Evolutionary conservation across 768 basidiomycete genomes (phyloP).

Genomic region (Coprinopsis marcescibilis): DNA sequence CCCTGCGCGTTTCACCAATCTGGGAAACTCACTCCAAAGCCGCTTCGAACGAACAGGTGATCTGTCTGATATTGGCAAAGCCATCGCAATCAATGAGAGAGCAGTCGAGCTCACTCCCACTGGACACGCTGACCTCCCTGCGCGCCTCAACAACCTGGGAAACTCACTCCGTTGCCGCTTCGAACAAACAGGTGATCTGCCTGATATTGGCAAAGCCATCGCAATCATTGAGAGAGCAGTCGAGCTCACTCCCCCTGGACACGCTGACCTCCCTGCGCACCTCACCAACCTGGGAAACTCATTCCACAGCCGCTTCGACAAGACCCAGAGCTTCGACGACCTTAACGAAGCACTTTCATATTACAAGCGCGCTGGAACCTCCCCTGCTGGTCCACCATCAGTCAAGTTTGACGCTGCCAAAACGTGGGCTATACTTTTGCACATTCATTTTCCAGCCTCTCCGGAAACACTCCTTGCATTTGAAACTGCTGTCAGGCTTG

Average conservation of each 20-base stretch:
- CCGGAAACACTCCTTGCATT: too few species aligned
- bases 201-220: not conserved
- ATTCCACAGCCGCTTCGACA: constrained; percentile 11
- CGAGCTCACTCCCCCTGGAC: not conserved
- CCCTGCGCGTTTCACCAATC: too few species aligned
- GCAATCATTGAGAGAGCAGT: not conserved
- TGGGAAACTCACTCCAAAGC: not conserved
- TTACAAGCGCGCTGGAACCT: too few species aligned
- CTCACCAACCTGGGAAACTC: not conserved
- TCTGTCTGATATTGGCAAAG: not conserved
- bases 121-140: not conserved
- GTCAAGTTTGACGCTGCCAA: too few species aligned
- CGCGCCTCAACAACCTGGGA: not conserved
- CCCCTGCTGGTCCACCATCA: too few species aligned
- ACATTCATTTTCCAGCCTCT: too few species aligned
- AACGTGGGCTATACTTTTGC: too few species aligned
- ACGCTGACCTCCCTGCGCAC: not conserved
- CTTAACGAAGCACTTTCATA: too few species aligned
- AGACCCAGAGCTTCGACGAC: constrained; percentile 3
- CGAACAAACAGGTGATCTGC: not conserved
- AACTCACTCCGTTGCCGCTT: not conserved
- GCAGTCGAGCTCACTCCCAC: not conserved
- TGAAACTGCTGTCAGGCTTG: too few species aligned
- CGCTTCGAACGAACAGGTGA: too few species aligned
- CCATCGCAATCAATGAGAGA: not conserved